These are phyloP conservation scores for Herpomyces periplanetae DNA, from an alignment of 2,329 filamentous ascomycete genomes.

Conservation along the genomic window DNA sequence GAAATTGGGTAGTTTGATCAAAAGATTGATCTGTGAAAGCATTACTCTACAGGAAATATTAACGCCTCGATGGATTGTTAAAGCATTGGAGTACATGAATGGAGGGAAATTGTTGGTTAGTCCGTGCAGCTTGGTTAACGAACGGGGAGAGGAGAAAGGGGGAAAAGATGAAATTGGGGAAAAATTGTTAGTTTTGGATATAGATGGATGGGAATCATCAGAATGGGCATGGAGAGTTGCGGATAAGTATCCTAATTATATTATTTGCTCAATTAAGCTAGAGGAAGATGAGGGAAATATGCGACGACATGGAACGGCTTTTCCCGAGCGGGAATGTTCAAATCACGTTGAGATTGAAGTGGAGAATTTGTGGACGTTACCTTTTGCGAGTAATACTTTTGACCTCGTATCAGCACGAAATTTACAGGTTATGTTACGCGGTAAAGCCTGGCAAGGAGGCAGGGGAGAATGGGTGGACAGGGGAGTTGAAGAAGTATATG, in stretches of 20 bases:
- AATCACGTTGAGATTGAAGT: constrained; percentile 63
- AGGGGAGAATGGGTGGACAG: constrained; percentile 47
- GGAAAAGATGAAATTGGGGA: no score
- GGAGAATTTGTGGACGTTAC: constrained; percentile 32
- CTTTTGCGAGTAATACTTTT: constrained; percentile 52
- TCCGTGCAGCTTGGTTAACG: constrained; percentile 9
- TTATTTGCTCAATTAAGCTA: no score
- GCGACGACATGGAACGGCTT: constrained; percentile 59
- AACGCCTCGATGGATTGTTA: constrained; percentile 18
- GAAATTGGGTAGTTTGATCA: no score
- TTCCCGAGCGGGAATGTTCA: constrained; percentile 34
- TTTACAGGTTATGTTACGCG: constrained; percentile 43
- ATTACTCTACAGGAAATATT: constrained; percentile 33
- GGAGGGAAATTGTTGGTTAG: constrained; percentile 18
- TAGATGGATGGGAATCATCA: no score
- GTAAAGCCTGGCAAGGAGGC: constrained; percentile 19
- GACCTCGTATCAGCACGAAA: constrained; percentile 61
- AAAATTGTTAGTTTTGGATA: no score
- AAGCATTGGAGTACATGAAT: constrained; percentile 18
- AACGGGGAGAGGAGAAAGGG: no score
- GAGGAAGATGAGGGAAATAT: no score
- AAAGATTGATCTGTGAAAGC: no score
- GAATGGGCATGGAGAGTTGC: no score
- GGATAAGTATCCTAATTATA: no score
- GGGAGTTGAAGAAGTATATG: constrained; percentile 45